Conservation (phyloP, 345 rosid genomes). For the Gossypium mustelinum region DNA sequence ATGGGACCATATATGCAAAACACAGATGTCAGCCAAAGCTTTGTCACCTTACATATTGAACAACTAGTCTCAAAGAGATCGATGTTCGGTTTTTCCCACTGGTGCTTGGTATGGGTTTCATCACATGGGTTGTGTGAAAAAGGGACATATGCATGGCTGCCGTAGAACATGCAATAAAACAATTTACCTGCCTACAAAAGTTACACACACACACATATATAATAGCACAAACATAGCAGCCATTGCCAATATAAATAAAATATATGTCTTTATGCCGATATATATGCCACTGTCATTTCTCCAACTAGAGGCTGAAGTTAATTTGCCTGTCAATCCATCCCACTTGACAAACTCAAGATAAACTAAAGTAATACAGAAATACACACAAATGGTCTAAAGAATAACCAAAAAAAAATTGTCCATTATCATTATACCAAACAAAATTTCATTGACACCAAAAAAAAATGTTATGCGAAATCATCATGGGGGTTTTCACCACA, state of each 20-base stretch:
- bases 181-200: constrained; percentile 10
- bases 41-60: constrained; percentile 28
- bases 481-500: constrained; percentile 1
- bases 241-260: neutral
- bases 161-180: constrained; percentile 30
- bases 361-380: constrained; percentile 3
- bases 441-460: constrained; percentile 28
- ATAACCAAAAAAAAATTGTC: neutral
- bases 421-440: constrained; percentile 17
- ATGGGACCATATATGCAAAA: constrained; percentile 30
- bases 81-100: constrained; percentile 15
- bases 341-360: constrained; percentile 28
- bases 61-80: constrained; percentile 14
- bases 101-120: constrained; percentile 20
- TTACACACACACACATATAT: neutral
- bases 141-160: constrained; percentile 37
- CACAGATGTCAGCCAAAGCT: constrained; percentile 15
- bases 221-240: neutral
- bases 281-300: constrained; percentile 31
- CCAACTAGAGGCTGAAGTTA: neutral
- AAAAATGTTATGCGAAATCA: constrained; percentile 5
- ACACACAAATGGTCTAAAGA: neutral
- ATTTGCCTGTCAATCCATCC: constrained; percentile 10
- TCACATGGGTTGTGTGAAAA: constrained; percentile 37
- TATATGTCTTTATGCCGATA: neutral